Evolutionary conservation across 306 rosid genomes (phyloP).

Genomic region (Cicer bijugum): DNA sequence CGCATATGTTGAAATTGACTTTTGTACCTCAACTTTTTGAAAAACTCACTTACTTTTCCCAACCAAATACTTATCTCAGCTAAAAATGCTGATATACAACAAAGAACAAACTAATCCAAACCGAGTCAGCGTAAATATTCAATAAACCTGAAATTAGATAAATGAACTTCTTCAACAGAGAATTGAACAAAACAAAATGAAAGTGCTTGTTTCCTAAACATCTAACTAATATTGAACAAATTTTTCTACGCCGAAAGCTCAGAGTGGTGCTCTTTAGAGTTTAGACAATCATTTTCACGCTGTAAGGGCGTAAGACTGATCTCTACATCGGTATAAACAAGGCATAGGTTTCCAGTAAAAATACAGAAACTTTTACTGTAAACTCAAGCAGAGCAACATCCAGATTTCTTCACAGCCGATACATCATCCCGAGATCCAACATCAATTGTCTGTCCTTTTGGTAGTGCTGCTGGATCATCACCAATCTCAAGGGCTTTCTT

Average conservation of each 20-base stretch:
- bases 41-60: not conserved
- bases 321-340: conserved; percentile 54
- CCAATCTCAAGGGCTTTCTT: conserved; percentile 75
- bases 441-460: conserved; percentile 70
- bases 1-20: not conserved
- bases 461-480: conserved; percentile 78
- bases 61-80: conserved; percentile 10
- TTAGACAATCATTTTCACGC: conserved; percentile 44
- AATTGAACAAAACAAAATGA: conserved; percentile 6
- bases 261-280: conserved; percentile 43
- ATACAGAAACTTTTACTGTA: conserved; percentile 26
- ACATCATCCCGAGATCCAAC: conserved; percentile 72
- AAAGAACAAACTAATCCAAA: not conserved
- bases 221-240: conserved; percentile 44
- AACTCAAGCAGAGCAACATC: conserved; percentile 67
- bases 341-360: conserved; percentile 27
- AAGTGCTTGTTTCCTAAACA: conserved; percentile 43
- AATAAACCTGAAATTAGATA: conserved; percentile 19
- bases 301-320: conserved; percentile 32
- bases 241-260: conserved; percentile 42
- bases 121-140: not conserved
- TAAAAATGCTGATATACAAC: not conserved
- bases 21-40: not conserved
- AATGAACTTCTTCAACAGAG: conserved; percentile 36
- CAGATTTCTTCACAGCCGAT: conserved; percentile 71